Evolutionary conservation across 1,139 yeast species (phyloP), one percentile per base, ranked within the genome.

Genomic region (Ogataea hybrid): DNA sequence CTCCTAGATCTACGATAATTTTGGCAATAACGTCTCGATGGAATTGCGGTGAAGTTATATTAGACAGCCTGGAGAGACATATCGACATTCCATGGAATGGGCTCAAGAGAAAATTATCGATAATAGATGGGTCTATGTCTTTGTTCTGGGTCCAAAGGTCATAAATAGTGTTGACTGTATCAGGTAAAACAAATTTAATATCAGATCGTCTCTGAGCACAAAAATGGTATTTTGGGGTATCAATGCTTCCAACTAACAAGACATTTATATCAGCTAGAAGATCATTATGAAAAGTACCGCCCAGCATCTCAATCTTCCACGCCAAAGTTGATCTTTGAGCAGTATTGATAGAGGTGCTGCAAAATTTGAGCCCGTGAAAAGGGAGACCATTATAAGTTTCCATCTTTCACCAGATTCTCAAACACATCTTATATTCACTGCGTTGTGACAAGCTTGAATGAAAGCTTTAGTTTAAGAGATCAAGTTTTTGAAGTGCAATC

Each of bases 201-300:
- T 85, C 92, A 35, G 68, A 64, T 44, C 95, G 65, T 42, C 73
- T 68, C 48, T 69, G 68, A 2, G 84, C 75, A 38, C 85, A 81
- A 59, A 73, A 86, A 44, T 67, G 67, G 62, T 81, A 86, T 62
- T 87, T 87, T 21, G 79, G 84, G 0, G 94, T 80, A 49, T 75
- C 68, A 25, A 79, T 61, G 43, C 73, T 73, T 1, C 92, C 95
- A 14, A 86, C 92, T 4, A 87, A 69, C 34, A 87, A 63, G 47
- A 76, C 77, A 39, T 76, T 73, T 7, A 82, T 85, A 58, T 81
- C 87, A 39, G 81, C 75, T 74, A 81, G 80, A 48, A 86, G 67
- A 54, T 83, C 84, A 35, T 71, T 69, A 46, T 71, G 71, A 52
- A 76, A 77, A 6, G 58, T 58, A 0, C 92, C 95, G 1, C 95